These are phyloP conservation scores for Pleomassaria siparia DNA, from an alignment of 2,329 filamentous ascomycete genomes.

Conservation along the genomic window DNA sequence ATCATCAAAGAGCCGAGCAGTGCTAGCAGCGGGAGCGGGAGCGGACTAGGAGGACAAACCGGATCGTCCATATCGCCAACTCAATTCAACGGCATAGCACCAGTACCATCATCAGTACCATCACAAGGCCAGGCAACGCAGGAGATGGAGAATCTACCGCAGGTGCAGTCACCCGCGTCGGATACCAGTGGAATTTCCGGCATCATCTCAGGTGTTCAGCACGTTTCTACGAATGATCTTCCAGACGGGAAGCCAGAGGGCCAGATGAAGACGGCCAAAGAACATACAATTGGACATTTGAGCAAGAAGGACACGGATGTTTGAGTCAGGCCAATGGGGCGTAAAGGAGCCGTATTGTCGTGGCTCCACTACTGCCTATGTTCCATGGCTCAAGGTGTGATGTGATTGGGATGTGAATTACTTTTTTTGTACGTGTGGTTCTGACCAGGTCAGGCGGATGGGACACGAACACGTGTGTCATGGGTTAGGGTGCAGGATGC, in stretches of 20 bases:
- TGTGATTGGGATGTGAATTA: background rate
- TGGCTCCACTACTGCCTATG: constrained; percentile 4
- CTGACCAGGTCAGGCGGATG: constrained; percentile 22
- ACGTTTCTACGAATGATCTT: constrained; percentile 44
- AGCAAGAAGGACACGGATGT: constrained; percentile 7
- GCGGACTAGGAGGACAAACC: constrained; percentile 11
- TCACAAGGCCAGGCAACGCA: constrained; percentile 6
- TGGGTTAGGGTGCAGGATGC: constrained; percentile 25
- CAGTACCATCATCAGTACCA: no score
- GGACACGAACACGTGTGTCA: constrained; percentile 19
- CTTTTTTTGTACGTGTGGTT: background rate
- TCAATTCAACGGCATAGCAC: constrained; percentile 14
- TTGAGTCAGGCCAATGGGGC: background rate
- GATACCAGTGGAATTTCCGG: constrained; percentile 20
- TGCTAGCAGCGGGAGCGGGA: constrained; percentile 18
- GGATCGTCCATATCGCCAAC: constrained; percentile 15
- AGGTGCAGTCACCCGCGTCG: constrained; percentile 22
- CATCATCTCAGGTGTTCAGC: constrained; percentile 29
- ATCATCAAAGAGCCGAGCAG: constrained; percentile 29
- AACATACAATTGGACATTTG: constrained; percentile 37
- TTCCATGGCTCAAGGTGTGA: constrained; percentile 1
- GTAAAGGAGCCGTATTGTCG: constrained; percentile 1
- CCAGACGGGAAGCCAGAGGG: constrained; percentile 46
- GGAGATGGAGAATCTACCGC: constrained; percentile 2
- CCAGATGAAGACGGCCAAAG: constrained; percentile 40